A percentile compares a stretch with the other conserved stretches of the same genome.
phyloP scores from a whole-genome alignment of 23 red algal genomes.

The Gracilaria caudata region DNA sequence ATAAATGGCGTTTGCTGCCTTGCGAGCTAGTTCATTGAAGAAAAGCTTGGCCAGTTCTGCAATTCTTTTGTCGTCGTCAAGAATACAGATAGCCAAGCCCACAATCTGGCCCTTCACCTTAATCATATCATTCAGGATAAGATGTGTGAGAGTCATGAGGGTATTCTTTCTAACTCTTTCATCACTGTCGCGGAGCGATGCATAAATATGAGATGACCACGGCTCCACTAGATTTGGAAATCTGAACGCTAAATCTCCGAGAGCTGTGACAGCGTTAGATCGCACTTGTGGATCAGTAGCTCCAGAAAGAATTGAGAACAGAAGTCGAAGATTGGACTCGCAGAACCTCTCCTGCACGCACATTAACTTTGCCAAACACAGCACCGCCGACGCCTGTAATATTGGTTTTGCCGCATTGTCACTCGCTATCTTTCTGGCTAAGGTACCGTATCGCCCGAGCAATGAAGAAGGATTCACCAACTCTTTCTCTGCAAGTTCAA shows the following conservation, averaged over 20 bases:
- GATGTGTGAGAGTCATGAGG: slow-evolving; percentile 80
- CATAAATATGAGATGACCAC: slow-evolving; percentile 79
- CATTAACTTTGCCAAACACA: slow-evolving; percentile 80
- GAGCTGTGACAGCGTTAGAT: slow-evolving; percentile 79
- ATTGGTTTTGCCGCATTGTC: slow-evolving; percentile 27
- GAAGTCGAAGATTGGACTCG: slow-evolving; percentile 66
- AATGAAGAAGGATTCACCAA: slow-evolving; percentile 46
- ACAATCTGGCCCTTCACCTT: slow-evolving; percentile 90
- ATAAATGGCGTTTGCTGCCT: slow-evolving; percentile 74
- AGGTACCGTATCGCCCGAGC: slow-evolving; percentile 52
- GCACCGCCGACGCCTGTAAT: slow-evolving; percentile 64
- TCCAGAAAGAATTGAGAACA: slow-evolving; percentile 64
- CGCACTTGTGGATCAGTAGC: slow-evolving; percentile 62
- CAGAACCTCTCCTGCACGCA: slow-evolving; percentile 73
- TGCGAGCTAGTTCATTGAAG: slow-evolving; percentile 83
- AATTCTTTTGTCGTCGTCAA: slow-evolving; percentile 73
- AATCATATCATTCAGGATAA: slow-evolving; percentile 97
- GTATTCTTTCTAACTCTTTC: slow-evolving; percentile 78
- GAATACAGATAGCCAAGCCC: slow-evolving; percentile 78
- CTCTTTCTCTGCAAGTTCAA: slow-evolving; percentile 50
- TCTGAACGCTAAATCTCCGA: slow-evolving; percentile 84
- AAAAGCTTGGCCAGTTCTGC: slow-evolving; percentile 73
- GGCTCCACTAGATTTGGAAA: slow-evolving; percentile 96
- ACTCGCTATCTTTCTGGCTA: slow-evolving; percentile 53
- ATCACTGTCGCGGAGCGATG: slow-evolving; percentile 64